Evolutionary conservation across 1,284 basidiomycete genomes (phyloP), one percentile per base, ranked within the genome.

Genomic region (Leccinum subrobustum): DNA sequence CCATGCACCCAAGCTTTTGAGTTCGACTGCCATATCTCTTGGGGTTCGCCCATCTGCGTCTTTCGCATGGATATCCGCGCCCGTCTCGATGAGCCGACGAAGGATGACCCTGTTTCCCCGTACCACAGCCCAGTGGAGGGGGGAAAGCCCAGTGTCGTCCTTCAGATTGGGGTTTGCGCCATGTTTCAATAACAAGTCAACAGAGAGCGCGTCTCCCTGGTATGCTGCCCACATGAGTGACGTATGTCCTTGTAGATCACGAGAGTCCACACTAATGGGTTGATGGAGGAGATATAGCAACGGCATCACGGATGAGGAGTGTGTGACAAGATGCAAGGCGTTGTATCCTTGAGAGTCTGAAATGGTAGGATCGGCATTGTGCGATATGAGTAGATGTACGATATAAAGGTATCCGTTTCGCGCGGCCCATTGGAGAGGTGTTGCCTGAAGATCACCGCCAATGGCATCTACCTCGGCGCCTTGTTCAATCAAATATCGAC

Each of bases 201-300:
- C 94, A 0, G 92, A 95, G 23, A 99, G 85, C 1, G 94, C 95
- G 70, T 99, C 97, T 51, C 96, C 96, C 74, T 99, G 97, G 77
- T 98, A 99, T 4, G 95, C 94, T 2, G 97, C 97, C 97, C 97
- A 99, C 93, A 98, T 98, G 57, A 99, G 83, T 0, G 93, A 84
- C 0, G 96, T 98, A 71, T 99, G 97, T 0, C 96, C 96, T 70
- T 95, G 92, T 1, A 87, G 80, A 74, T 99, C 97, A 50, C 88
- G 83, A 50, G 90, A 89, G 72, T 97, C 95, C 56, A 96, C 89
- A 37, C 87, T 88, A 63, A 97, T 85, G 1, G 94, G 92, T 67
- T 96, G 93, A 72, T 96, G 95, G 3, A 97, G 83, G 47, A 99
- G 84, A 74, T 97, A 98, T 16, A 98, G 79, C 37, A 99, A 75